Percentiles rank a stretch among this genome's conserved stretches.
phyloP scores from a whole-genome alignment of 805 yeast genomes.

The Kodamaea leandrae region DNA sequence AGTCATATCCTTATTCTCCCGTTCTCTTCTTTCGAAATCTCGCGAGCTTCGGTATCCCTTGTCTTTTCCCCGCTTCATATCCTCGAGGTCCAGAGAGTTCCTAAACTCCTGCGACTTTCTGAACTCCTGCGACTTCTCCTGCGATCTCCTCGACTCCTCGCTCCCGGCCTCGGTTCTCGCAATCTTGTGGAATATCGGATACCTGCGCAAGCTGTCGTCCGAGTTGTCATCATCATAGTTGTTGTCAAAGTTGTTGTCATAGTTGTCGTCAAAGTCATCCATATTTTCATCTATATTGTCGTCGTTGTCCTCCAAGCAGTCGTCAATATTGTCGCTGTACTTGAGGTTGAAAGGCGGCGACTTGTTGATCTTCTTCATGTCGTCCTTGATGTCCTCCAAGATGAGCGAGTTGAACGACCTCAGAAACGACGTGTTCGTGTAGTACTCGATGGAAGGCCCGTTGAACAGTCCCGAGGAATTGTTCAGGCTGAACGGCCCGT shows the following conservation, averaged over 20 bases:
- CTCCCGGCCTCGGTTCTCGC: too few relatives aligned
- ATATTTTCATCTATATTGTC: constrained; percentile 11
- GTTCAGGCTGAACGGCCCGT: constrained; percentile 1
- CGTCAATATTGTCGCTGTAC: constrained; percentile 21
- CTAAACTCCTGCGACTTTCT: too few relatives aligned
- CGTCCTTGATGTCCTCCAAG: constrained; percentile 34
- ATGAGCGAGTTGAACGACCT: constrained; percentile 43
- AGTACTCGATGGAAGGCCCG: constrained; percentile 25
- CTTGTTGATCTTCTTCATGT: constrained; percentile 31
- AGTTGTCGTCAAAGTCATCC: neutral
- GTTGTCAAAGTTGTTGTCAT: constrained; percentile 2
- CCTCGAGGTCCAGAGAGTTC: too few relatives aligned
- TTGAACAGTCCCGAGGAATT: neutral
- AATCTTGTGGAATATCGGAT: too few relatives aligned
- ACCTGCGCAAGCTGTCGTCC: constrained; percentile 2
- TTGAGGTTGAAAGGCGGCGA: constrained; percentile 43
- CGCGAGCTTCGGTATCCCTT: too few relatives aligned
- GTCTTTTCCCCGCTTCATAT: too few relatives aligned
- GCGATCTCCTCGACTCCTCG: too few relatives aligned
- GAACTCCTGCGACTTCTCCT: too few relatives aligned
- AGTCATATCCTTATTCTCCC: too few relatives aligned
- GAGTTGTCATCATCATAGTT: constrained; percentile 1
- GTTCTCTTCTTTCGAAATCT: too few relatives aligned
- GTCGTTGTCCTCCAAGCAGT: constrained; percentile 17
- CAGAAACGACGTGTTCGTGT: constrained; percentile 39